Conservation (phyloP, 2,329 filamentous ascomycete species). For the Trichoderma semiorbis region DNA sequence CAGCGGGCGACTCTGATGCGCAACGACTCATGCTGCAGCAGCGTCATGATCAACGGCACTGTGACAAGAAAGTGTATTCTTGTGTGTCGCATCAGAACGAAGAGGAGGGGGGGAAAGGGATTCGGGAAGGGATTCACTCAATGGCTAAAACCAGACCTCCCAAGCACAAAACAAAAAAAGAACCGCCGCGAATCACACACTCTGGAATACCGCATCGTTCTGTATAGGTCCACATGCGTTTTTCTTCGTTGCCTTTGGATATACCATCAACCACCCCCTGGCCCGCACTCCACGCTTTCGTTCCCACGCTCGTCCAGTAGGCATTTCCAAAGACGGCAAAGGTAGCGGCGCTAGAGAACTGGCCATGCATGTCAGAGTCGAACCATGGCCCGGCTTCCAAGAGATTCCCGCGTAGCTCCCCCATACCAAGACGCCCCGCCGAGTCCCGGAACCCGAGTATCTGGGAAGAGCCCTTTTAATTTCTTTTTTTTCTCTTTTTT, state of each 20-base stretch:
- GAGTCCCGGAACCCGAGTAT: constrained; percentile 12
- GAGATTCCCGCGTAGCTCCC: constrained; percentile 1
- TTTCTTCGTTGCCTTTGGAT: neutral
- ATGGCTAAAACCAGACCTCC: neutral
- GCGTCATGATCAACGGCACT: neutral
- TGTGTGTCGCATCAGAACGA: neutral
- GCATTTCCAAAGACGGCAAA: neutral
- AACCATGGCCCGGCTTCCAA: neutral
- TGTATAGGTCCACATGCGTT: neutral
- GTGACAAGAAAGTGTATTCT: neutral
- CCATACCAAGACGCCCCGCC: constrained; percentile 1
- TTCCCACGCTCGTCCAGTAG: neutral
- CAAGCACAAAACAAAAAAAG: neutral
- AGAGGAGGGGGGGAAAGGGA: neutral
- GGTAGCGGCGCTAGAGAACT: constrained; percentile 9
- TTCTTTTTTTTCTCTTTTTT: neutral
- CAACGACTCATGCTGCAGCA: constrained; percentile 2
- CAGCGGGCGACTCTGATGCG: neutral
- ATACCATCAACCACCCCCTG: neutral
- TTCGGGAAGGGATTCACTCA: neutral
- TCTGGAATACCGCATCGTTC: too few species aligned
- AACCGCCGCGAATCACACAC: neutral
- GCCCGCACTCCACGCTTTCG: neutral
- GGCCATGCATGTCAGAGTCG: constrained; percentile 13
- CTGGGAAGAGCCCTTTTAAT: neutral